Conservation (phyloP, 2,329 filamentous ascomycete species). For the Trichoderma koningii region DNA sequence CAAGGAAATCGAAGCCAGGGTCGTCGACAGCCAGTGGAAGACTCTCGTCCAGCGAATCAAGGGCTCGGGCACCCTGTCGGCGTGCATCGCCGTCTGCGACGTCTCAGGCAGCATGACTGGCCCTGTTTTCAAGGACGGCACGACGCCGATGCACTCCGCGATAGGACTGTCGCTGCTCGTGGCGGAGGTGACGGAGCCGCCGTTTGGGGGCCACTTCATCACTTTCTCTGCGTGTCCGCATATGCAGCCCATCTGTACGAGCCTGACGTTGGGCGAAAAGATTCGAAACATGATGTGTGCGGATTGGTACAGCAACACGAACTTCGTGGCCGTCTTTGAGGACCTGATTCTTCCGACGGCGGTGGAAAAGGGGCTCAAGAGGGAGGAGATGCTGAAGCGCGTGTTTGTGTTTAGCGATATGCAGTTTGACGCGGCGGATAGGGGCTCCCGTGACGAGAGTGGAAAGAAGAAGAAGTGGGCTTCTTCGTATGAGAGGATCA, state of each 20-base stretch:
- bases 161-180: conserved; percentile 60
- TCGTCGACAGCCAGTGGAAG: conserved; percentile 57
- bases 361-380: conserved; percentile 49
- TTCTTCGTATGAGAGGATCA: conserved; percentile 54
- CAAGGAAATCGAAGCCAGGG: conserved; percentile 39
- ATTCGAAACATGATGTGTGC: conserved; percentile 36
- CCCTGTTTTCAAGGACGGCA: conserved; percentile 48
- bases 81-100: conserved; percentile 59
- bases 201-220: conserved; percentile 58
- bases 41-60: conserved; percentile 58
- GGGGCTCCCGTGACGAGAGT: rapidly evolving
- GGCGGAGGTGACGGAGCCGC: conserved; percentile 53
- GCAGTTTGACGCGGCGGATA: conserved; percentile 54
- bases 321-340: conserved; percentile 58
- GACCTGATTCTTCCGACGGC: conserved; percentile 58
- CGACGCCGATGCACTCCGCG: conserved; percentile 53
- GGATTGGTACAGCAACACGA: conserved; percentile 49
- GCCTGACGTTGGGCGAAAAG: conserved; percentile 46
- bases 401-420: conserved; percentile 64
- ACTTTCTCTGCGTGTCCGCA: conserved; percentile 50
- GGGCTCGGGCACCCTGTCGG: conserved; percentile 55
- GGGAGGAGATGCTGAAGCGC: conserved; percentile 62
- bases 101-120: conserved; percentile 56
- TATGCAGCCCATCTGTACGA: conserved; percentile 46
- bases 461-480: conserved; percentile 36